Base-by-base conservation (phyloP, 2,329 filamentous ascomycete genomes). In the Davidsoniella neocaledoniae region DNA sequence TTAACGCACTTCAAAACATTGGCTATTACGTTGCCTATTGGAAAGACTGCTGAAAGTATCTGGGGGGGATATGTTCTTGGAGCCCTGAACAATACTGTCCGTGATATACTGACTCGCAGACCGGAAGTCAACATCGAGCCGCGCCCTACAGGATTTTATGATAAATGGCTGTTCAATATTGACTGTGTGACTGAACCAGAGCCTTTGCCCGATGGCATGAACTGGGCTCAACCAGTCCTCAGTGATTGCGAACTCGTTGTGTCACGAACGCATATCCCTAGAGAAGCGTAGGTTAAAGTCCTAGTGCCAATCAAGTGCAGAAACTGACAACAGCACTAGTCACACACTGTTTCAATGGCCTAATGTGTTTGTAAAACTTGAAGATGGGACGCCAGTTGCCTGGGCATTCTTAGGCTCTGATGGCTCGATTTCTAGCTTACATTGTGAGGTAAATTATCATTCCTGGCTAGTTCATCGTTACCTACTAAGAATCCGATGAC, bases 371-470 rank as follows among this genome's bases (percentile, higher is more conserved):
- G 62, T 78, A 17, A 68, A 70, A 48, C 58, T 66, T 0, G 57
- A 61, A 1, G 66, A 72, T 16, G 68, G 66, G 1, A 69, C 63
- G 1, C 68, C 72, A 0, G 63, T 84, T 4, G 76, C 79, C 0
- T 86, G 81, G 81, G 73, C 71, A 0, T 82, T 85, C 38, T 6
- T 23, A 63, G 77, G 76, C 0, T 64, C 72, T 2, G 79, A 83
- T 57, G 78, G 72, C 1, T 77, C 73, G n/a, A 59, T 82, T 14
- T 73, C 69, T 9, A 73, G 72, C 26, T 61, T 83, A 36, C 75
- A 81, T 59, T 77, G 73, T 48, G 77, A 81, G 25, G 46, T 48
- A 43, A 5, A 39, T 33, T 33, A 17, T 42, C 37, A 29, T 19
- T 3, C 38, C 14, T 17, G 21, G 19, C 19, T 19, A 19, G 12